Conservation (phyloP, 176 grass and related monocot genomes). For the Calamus simplicifolius region DNA sequence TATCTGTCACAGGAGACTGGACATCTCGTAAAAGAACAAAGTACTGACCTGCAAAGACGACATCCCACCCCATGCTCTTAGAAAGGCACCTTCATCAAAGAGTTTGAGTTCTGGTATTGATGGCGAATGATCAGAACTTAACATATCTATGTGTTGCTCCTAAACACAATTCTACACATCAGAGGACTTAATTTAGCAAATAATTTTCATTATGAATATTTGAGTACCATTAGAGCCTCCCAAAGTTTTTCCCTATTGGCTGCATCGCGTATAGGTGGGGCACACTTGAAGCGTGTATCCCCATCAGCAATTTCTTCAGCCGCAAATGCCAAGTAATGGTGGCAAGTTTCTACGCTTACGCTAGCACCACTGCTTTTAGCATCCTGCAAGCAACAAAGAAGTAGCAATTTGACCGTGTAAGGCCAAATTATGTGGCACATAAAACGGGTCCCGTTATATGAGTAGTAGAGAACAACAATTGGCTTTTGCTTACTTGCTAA, state of each 20-base stretch:
- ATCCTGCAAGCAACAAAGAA: conserved; percentile 33
- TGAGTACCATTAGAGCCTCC: conserved; percentile 75
- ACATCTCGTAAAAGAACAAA: background rate
- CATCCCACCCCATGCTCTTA: conserved; percentile 96
- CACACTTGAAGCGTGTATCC: conserved; percentile 90
- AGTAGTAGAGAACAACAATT: too few species aligned
- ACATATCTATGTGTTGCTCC: conserved; percentile 94
- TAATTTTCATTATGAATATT: conserved; percentile 1
- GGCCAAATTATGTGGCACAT: too few species aligned
- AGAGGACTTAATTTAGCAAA: background rate
- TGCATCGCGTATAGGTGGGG: conserved; percentile 74
- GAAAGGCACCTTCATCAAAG: conserved; percentile 85
- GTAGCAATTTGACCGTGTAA: too few species aligned
- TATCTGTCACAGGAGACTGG: background rate
- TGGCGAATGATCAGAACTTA: conserved; percentile 98
- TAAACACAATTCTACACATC: conserved; percentile 7
- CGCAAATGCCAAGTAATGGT: conserved; percentile 94
- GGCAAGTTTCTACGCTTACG: conserved; percentile 86
- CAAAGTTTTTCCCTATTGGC: conserved; percentile 77
- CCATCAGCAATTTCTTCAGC: conserved; percentile 80
- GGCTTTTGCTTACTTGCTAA: too few species aligned
- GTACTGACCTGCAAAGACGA: conserved; percentile 78
- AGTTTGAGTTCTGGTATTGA: conserved; percentile 80
- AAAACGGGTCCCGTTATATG: too few species aligned
- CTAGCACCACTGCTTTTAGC: conserved; percentile 61